A percentile compares a stretch with the other conserved stretches of the same genome.
Conservation (phyloP, 176 grass and related monocot genomes). For the Musa schizocarpa region DNA sequence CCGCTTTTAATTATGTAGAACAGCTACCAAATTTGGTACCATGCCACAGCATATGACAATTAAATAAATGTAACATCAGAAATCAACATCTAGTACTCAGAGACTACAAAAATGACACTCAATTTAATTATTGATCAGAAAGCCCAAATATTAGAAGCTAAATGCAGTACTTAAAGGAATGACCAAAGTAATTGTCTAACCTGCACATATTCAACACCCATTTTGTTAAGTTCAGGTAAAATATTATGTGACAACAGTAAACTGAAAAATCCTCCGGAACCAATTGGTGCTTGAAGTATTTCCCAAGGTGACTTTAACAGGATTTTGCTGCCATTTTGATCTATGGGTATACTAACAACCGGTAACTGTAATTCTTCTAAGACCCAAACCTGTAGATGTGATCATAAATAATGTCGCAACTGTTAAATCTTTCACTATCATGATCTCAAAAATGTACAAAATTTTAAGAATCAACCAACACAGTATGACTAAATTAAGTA, state of each 20-base stretch:
- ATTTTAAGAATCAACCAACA: background rate
- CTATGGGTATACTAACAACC: slow-evolving; percentile 41
- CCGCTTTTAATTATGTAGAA: too few relatives aligned
- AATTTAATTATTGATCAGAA: background rate
- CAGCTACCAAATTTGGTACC: too few relatives aligned
- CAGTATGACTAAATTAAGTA: too few relatives aligned
- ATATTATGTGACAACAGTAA: slow-evolving; percentile 56
- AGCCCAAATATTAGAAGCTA: background rate
- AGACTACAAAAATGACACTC: background rate
- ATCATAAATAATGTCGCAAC: background rate
- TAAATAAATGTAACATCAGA: too few relatives aligned
- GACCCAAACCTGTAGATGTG: slow-evolving; percentile 59
- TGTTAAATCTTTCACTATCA: background rate
- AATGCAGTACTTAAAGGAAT: background rate
- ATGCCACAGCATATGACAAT: too few relatives aligned
- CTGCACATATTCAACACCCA: slow-evolving; percentile 69
- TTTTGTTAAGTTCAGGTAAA: slow-evolving; percentile 47
- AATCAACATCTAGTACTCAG: too few relatives aligned
- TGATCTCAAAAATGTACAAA: background rate
- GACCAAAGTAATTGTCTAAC: slow-evolving; percentile 26
- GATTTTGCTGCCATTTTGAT: slow-evolving; percentile 35
- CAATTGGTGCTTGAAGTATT: slow-evolving; percentile 55
- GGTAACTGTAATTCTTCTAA: slow-evolving; percentile 65
- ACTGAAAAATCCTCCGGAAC: slow-evolving; percentile 60
- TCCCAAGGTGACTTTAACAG: slow-evolving; percentile 74